phyloP scores from a whole-genome alignment of 495 filamentous ascomycete genomes.

The Massariosphaeria phaeospora region DNA sequence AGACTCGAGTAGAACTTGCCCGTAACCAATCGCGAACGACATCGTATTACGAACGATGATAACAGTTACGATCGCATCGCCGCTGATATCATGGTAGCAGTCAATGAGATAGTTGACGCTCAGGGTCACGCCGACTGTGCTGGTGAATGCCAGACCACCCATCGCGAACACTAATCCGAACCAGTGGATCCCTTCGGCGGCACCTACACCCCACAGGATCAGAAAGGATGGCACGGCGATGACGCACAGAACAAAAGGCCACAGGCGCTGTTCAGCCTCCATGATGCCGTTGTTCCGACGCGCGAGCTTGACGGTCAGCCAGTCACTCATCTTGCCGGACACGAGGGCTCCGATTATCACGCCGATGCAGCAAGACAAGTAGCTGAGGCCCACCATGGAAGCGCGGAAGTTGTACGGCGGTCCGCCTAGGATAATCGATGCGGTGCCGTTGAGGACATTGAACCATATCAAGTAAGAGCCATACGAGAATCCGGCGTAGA shows the following conservation, averaged over 20 bases:
- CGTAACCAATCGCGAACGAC: background rate
- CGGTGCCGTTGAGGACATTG: constrained; percentile 37
- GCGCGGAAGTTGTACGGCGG: constrained; percentile 44
- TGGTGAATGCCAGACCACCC: constrained; percentile 45
- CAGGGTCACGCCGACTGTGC: constrained; percentile 50
- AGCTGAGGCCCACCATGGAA: constrained; percentile 41
- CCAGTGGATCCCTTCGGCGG: constrained; percentile 45
- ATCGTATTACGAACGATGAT: constrained; percentile 1
- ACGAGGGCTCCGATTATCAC: constrained; percentile 42
- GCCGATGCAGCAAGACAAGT: constrained; percentile 42
- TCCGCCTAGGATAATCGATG: constrained; percentile 36
- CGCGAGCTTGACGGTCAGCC: constrained; percentile 41
- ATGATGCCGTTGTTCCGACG: constrained; percentile 43
- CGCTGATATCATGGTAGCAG: constrained; percentile 34
- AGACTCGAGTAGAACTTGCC: background rate
- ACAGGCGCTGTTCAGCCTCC: constrained; percentile 45
- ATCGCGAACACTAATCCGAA: constrained; percentile 53
- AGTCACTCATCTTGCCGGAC: constrained; percentile 43
- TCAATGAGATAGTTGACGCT: constrained; percentile 49
- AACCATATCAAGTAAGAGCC: constrained; percentile 40
- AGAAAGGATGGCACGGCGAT: constrained; percentile 33
- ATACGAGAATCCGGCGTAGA: constrained; percentile 41
- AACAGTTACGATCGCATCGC: constrained; percentile 48
- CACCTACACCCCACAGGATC: constrained; percentile 41
- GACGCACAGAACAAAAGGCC: constrained; percentile 35